Evolutionary conservation across 2,329 filamentous ascomycete species (phyloP), one percentile per base, ranked within the genome.

Genomic region (Alternaria sp.): DNA sequence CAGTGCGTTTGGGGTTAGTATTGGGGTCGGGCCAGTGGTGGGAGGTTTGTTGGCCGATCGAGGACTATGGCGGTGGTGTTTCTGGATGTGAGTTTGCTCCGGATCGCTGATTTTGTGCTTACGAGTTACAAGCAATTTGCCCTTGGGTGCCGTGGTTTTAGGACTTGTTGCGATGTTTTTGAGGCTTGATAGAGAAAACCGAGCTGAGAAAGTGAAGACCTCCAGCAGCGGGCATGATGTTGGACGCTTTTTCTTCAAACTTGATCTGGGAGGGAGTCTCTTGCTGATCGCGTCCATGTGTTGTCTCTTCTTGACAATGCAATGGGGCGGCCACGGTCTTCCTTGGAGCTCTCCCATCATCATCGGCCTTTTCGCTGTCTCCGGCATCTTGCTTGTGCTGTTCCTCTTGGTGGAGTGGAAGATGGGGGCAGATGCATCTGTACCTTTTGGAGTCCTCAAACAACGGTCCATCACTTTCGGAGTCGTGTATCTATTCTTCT

Each of bases 1-100:
- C 2, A 73, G 67, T 36, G 74, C 73, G 47, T 80, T 76, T 63
- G 77, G 71, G 2, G 68, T 81, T 8, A 62, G 68, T 11, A 62
- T 60, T 15, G 68, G 78, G 2, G 67, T 77, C 15, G 80, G 79
- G n/a, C 79, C 79, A n/a, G 66, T 81, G 9, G 28, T 81, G 10
- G 80, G 80, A 4, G 67, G 65, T 7, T 40, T 40, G 4, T 65
- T 69, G 5, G 55, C 62, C 2, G 56, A 67, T 50, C 26, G 30
- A 5, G 40, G n/a, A 4, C 52, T 26, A 5, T 67, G 67, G 65
- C 50, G 65, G 40, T 69, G 65, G 65, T 69, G 36, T 2, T 40
- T 40, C 36, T 40, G 36, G 36, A 17, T 40, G 36, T 40, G 36
- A 40, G 36, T 40, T 11, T 17, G 36, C 15, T 5, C 2, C 36